A percentile compares a stretch with the other conserved stretches of the same genome.
phyloP scores from a whole-genome alignment of 2,329 filamentous ascomycete genomes.

The Claviceps pusilla region DNA sequence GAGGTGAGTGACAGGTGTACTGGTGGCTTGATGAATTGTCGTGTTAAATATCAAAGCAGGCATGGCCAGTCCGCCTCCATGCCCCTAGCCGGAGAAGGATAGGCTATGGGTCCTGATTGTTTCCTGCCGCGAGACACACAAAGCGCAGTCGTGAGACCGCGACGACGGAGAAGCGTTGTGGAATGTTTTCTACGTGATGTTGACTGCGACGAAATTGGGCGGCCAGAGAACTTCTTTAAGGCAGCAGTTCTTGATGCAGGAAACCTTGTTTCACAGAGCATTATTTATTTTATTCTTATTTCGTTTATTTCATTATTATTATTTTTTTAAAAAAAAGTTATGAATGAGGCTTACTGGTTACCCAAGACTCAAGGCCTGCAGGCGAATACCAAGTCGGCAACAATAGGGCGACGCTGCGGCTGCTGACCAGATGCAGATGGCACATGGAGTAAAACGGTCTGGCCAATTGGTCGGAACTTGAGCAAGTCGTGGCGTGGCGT shows the following conservation, averaged over 20 bases:
- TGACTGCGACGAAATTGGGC: not conserved
- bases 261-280: not conserved
- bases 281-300: no score
- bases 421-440: no score
- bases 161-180: not conserved
- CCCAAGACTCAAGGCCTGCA: not conserved
- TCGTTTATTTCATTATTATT: no score
- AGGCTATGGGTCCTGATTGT: not conserved
- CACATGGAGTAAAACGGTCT: no score
- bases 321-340: not conserved
- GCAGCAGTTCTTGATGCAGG: not conserved
- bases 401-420: not conserved
- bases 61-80: slow-evolving; percentile 1
- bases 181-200: not conserved
- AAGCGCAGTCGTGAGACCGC: not conserved
- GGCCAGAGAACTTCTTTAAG: not conserved
- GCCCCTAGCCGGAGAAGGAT: not conserved
- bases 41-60: slow-evolving; percentile 2
- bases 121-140: not conserved
- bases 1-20: not conserved
- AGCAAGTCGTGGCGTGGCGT: not conserved
- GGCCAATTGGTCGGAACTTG: not conserved
- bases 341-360: not conserved
- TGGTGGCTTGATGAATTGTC: not conserved
- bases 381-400: not conserved